phyloP scores from a whole-genome alignment of 805 yeast species.

The Kodamaea hsintzibuensis region DNA sequence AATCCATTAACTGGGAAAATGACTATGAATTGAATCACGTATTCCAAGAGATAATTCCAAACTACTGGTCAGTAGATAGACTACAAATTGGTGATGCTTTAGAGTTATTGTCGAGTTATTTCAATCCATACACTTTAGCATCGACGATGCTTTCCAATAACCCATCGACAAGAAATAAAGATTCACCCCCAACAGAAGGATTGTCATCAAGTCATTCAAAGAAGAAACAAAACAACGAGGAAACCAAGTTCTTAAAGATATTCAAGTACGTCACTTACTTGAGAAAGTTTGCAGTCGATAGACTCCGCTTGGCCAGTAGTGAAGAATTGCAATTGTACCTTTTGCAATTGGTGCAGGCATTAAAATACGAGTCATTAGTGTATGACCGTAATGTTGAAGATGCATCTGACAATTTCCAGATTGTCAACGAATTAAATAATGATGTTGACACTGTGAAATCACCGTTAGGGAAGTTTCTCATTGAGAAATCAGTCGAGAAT shows the following conservation, averaged over 20 bases:
- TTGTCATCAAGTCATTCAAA: background rate
- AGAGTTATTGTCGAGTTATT: slow-evolving; percentile 79
- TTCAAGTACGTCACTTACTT: slow-evolving; percentile 55
- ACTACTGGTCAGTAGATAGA: slow-evolving; percentile 61
- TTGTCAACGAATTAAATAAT: slow-evolving; percentile 18
- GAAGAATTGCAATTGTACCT: slow-evolving; percentile 79
- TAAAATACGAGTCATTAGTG: slow-evolving; percentile 65
- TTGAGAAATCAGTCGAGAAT: slow-evolving; percentile 67
- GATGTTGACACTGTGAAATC: slow-evolving; percentile 38
- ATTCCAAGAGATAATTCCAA: slow-evolving; percentile 61
- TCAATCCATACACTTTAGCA: slow-evolving; percentile 48
- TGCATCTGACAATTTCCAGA: slow-evolving; percentile 17
- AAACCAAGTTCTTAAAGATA: slow-evolving; percentile 31
- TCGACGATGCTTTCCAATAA: slow-evolving; percentile 14
- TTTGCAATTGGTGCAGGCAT: slow-evolving; percentile 88
- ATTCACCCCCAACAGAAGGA: slow-evolving; percentile 1
- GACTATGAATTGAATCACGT: slow-evolving; percentile 79
- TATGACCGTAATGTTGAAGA: slow-evolving; percentile 16
- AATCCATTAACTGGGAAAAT: slow-evolving; percentile 87
- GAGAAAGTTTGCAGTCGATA: slow-evolving; percentile 83
- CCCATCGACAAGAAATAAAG: slow-evolving; percentile 12
- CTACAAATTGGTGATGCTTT: slow-evolving; percentile 83
- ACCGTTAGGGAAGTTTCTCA: slow-evolving; percentile 72
- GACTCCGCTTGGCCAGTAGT: slow-evolving; percentile 75
- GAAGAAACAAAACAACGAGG: slow-evolving; percentile 22